Evolutionary conservation across 2,329 filamentous ascomycete genomes (phyloP), one percentile per base, ranked within the genome.

Genomic region (Epichloe aotearoae): DNA sequence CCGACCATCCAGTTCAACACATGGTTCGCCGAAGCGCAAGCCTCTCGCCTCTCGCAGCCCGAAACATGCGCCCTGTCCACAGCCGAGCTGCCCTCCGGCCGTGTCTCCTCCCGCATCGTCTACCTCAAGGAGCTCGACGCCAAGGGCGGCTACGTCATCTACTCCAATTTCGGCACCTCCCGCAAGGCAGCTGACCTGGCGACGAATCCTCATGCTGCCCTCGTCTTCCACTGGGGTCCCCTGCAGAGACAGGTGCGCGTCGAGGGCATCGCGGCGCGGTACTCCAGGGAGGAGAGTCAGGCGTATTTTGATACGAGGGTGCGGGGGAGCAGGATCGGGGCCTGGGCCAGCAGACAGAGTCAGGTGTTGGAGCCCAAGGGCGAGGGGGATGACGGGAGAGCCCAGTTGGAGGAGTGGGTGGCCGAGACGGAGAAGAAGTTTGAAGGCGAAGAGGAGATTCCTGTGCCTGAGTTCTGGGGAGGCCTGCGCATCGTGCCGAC

Each of bases 121-220:
- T 98, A 97, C 69, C 77, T 98, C 57, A 98, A 98, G 70, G 93
- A 97, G 73, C 80, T 97, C 23, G 90, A 97, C 66, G 68, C 73
- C 50, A 60, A 67, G 5, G 68, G 66, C 19, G 89, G 90, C 15
- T 98, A 94, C 69, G 88, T 97, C 42, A 75, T 98, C 46, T 98
- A 97, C 74, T 86, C 81, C 62, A 98, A 98, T 68, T 91, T 90
- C 72, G 89, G 81, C 53, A 93, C 86, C 0, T 87, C 82, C 53
- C 71, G 76, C 60, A 80, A 84, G 71, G 79, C 82, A 1, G 62
- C 69, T 47, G 88, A 95, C 64, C 70, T 93, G 6, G 74, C 71
- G 20, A 74, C 69, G 4, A 98, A 97, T 66, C 77, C 79, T 30
- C 84, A 85, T 70, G 91, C 87, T 0, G 82, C 82, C 46, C 73